Evolutionary conservation across 2,329 filamentous ascomycete genomes (phyloP), one percentile per base, ranked within the genome.

Genomic region (Hymenoscyphus albidus): DNA sequence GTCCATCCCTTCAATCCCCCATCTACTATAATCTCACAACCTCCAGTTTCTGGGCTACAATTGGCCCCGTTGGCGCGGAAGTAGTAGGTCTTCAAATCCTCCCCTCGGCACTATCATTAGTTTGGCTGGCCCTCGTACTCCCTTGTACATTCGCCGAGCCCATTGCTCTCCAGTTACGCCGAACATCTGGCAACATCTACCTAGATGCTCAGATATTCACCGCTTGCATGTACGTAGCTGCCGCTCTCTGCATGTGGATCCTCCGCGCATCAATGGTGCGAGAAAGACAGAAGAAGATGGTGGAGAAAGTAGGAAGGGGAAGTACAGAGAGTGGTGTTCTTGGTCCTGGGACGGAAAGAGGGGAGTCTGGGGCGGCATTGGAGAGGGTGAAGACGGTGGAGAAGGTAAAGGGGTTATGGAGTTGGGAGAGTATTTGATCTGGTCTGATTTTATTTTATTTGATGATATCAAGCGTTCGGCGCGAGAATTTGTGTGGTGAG

Each of bases 1-100:
- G 69, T 66, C 16, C 22, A 9, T 4, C 58, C 40, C 38, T 51
- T 32, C 3, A 27, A 18, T 16, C n/a, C 3, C 27, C 35, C 40
- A 22, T 51, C 18, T 9, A 10, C 22, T 12, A 35, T 18, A 42
- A 14, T 39, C 16, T 42, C 14, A 32, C 40, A n/a, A 16, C 13
- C 56, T 59, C 12, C 35, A 72, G 70, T 0, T 88, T 91, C 69
- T 93, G 87, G 87, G 82, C 85, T 0, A 87, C 88, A 1, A 83
- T 89, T 35, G 87, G 80, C 0, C 90, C 91, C 0, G 85, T 93
- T 6, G 84, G 84, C 5, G 88, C 88, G 2, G 91, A 94, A 75
- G 85, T 94, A 0, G 85, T 93, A 38, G 90, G 90, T 0, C 75
- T 94, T 4, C 82, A 83, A 64, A 78, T 89, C 54, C 80, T 93